Evolutionary conservation across 2,329 filamentous ascomycete species (phyloP).

Genomic region (Neopestalotiopsis rosae): DNA sequence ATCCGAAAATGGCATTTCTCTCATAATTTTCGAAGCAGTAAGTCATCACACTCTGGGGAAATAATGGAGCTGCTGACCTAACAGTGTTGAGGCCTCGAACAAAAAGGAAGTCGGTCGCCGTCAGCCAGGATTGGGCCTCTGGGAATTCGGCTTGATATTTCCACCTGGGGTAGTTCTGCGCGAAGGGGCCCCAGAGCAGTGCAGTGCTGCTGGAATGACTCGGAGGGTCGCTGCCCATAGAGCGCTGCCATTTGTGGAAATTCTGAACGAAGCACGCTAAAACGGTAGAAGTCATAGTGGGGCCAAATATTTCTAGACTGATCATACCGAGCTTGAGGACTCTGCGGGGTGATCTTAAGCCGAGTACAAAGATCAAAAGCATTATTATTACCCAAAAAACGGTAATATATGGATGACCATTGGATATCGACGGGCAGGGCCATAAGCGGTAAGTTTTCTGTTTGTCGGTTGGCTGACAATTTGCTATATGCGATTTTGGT

Average conservation of each 20-base stretch:
- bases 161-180: conserved; percentile 8
- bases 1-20: neutral
- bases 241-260: conserved; percentile 21
- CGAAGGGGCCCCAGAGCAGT: neutral
- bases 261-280: conserved; percentile 19
- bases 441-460: too few relatives aligned
- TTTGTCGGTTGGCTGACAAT: too few relatives aligned
- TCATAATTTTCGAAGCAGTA: neutral
- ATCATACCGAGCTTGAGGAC: neutral
- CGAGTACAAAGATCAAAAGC: neutral
- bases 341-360: conserved; percentile 11
- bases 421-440: too few relatives aligned
- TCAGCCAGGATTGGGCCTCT: conserved; percentile 12
- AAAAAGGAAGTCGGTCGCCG: conserved; percentile 8
- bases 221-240: neutral
- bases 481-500: too few relatives aligned
- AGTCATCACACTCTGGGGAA: neutral
- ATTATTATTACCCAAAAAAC: neutral
- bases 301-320: neutral
- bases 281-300: neutral
- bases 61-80: neutral
- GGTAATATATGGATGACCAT: too few relatives aligned
- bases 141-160: neutral
- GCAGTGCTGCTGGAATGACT: neutral
- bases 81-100: neutral